phyloP scores from a whole-genome alignment of 257 asterid species.

The Henckelia pumila region DNA sequence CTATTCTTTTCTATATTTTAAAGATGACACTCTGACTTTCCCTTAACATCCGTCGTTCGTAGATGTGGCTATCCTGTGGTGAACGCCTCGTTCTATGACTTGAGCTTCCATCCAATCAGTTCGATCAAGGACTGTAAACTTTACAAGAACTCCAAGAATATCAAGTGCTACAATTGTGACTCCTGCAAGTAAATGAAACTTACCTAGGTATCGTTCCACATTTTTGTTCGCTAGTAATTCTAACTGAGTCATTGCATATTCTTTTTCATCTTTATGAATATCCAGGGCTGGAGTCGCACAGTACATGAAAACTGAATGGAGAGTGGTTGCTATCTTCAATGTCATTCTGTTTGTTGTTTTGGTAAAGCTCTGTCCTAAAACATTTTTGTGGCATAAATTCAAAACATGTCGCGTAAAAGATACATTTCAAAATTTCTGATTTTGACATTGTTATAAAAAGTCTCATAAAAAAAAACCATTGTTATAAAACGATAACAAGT shows the following conservation, averaged over 20 bases:
- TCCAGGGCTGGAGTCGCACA: slow-evolving; percentile 94
- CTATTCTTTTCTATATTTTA: not conserved
- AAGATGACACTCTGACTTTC: not conserved
- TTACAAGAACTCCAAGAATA: slow-evolving; percentile 64
- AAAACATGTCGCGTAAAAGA: not conserved
- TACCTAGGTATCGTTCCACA: slow-evolving; percentile 9
- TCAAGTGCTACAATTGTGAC: slow-evolving; percentile 84
- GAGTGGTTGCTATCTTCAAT: slow-evolving; percentile 88
- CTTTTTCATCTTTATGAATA: slow-evolving; percentile 15
- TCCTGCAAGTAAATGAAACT: slow-evolving; percentile 74
- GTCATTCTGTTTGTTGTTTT: slow-evolving; percentile 66
- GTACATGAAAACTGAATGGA: slow-evolving; percentile 95
- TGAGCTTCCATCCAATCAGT: slow-evolving; percentile 75
- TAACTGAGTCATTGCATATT: slow-evolving; percentile 12
- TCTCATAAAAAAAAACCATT: no score
- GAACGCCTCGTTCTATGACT: slow-evolving; percentile 76
- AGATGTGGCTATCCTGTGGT: slow-evolving; percentile 92
- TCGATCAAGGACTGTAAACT: slow-evolving; percentile 74
- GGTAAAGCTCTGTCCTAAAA: slow-evolving; percentile 40
- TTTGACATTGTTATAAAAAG: not conserved
- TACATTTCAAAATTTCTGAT: not conserved
- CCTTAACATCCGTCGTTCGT: slow-evolving; percentile 2
- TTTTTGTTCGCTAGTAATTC: slow-evolving; percentile 17
- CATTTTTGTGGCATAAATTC: not conserved
- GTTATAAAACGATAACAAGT: not conserved